A percentile compares a stretch with the other conserved stretches of the same genome.
Evolutionary conservation across 1,284 basidiomycete genomes (phyloP).

Genomic region (Irpex lacteus): DNA sequence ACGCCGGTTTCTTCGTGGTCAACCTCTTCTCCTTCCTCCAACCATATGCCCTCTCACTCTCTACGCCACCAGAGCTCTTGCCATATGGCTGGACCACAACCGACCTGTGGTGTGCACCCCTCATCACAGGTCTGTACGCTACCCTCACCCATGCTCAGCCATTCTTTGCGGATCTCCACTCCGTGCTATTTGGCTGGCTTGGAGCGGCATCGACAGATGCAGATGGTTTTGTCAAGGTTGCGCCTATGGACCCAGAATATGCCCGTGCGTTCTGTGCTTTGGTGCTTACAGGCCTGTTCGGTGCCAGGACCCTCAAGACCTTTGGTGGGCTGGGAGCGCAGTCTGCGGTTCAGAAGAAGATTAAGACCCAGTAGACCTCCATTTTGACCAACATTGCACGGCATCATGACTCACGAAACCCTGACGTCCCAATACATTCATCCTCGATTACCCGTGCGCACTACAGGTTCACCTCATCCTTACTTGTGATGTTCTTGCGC

Average conservation of each 20-base stretch:
- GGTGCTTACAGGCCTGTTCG: conserved; percentile 56
- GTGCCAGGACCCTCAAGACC: conserved; percentile 53
- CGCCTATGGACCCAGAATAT: conserved; percentile 52
- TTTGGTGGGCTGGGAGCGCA: conserved; percentile 34
- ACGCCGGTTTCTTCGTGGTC: conserved; percentile 70
- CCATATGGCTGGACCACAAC: conserved; percentile 74
- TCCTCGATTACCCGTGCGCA: too few relatives aligned
- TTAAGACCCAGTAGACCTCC: background rate
- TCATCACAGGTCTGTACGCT: conserved; percentile 66
- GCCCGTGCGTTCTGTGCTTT: conserved; percentile 68
- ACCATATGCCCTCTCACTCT: conserved; percentile 57
- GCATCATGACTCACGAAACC: background rate
- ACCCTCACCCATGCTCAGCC: conserved; percentile 76
- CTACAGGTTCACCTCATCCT: too few relatives aligned
- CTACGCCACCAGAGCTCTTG: conserved; percentile 67
- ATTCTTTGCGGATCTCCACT: conserved; percentile 66
- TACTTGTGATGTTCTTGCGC: too few relatives aligned
- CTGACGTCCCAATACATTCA: background rate
- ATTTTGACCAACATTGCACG: background rate
- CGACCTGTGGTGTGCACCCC: conserved; percentile 74
- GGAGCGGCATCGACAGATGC: conserved; percentile 26
- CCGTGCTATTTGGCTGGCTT: conserved; percentile 41
- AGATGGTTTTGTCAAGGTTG: conserved; percentile 33
- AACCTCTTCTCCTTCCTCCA: conserved; percentile 68
- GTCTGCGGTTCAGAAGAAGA: background rate